Evolutionary conservation across 352 stramenopile species (phyloP), one percentile per base, ranked within the genome.

Genomic region (Pilasporangium apinafurcum): DNA sequence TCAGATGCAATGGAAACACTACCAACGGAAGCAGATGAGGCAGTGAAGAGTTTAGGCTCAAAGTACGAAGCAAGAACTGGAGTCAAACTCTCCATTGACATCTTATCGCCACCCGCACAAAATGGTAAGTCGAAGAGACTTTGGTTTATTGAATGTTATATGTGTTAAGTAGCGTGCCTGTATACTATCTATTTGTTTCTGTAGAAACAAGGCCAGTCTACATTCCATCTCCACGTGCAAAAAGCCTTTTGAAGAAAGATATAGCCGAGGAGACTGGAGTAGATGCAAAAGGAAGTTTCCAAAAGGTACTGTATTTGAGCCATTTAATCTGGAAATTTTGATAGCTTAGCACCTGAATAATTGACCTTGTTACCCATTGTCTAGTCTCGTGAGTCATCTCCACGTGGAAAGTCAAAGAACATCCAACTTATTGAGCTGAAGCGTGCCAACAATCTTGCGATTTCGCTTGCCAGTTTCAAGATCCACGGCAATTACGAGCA

Each of bases 381-480:
- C 16, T 28, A 79, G 69, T 79, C 80, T 30, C 64, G 80, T 9
- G 67, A 69, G 10, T 86, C 72, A 0, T 92, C 80, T 2, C 76
- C 77, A 20, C 69, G 79, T 14, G 74, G 80, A 13, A 82, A 82
- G 20, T 78, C 69, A 22, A 86, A 83, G 53, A 86, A 70, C 30
- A 68, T 89, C 34, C 78, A 87, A 28, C 42, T 92, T 20, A 73
- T 92, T 22, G 80, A 92, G 8, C 38, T 83, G 21, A 92, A 92
- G 34, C 80, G 77, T 17, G 77, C 76, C 2, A 92, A 92, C 37
- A 92, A 92, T 42, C 43, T 92, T 1, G 68, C 79, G 8, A 61
- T 89, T 25, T 74, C 77, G 20, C 55, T 92, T 8, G 60, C 76
- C 7, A 88, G 67, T 28, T 92, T 89, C 67, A 88, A 88, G 44